A percentile compares a stretch with the other conserved stretches of the same genome.
phyloP scores from a whole-genome alignment of 257 asterid species.

The Cinchona pubescens region DNA sequence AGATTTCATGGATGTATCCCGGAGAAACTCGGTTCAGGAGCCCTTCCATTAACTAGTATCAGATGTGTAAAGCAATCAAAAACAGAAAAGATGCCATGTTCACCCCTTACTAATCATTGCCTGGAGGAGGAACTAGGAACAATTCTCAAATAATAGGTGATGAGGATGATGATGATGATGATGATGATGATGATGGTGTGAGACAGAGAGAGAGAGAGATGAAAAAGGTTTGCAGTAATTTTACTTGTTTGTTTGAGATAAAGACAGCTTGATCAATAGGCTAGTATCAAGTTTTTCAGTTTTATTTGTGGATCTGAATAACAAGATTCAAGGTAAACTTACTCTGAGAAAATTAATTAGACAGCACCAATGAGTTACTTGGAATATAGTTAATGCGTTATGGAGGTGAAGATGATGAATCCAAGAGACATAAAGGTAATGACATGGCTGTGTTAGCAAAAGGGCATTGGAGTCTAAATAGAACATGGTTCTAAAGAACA shows the following conservation, averaged over 20 bases:
- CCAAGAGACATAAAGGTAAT: not conserved
- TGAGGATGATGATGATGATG: no score
- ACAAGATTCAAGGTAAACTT: not conserved
- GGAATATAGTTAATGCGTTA: not conserved
- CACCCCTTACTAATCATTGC: not conserved
- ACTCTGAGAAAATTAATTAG: not conserved
- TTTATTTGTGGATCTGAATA: not conserved
- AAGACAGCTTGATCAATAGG: not conserved
- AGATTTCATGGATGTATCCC: not conserved
- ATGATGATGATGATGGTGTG: no score
- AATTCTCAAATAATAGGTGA: not conserved
- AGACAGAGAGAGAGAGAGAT: not conserved
- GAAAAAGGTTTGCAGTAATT: not conserved
- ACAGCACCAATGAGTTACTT: not conserved
- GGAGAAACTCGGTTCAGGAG: not conserved
- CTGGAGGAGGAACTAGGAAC: not conserved
- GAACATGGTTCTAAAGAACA: not conserved
- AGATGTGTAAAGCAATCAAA: not conserved
- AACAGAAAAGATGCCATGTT: not conserved
- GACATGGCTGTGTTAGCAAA: not conserved
- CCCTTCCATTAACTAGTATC: not conserved
- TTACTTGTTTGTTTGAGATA: not conserved
- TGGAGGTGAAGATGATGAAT: not conserved
- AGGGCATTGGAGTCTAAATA: not conserved
- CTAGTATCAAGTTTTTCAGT: not conserved